phyloP scores from a whole-genome alignment of 257 asterid genomes.

The Fraxinus anomala region DNA sequence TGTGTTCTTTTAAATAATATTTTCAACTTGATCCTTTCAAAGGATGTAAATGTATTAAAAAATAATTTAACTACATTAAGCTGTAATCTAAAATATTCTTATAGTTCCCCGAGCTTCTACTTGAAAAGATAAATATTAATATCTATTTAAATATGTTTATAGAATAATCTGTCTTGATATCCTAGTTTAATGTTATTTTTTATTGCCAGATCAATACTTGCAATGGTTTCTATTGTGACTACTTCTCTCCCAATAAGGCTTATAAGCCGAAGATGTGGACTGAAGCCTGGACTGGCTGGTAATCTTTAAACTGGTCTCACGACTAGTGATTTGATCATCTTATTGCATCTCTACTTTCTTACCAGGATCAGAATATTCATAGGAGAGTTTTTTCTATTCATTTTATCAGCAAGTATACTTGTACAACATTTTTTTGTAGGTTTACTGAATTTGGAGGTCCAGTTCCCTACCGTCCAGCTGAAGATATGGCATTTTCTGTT shows the following conservation, averaged over 20 bases:
- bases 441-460: constrained; percentile 97
- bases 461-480: constrained; percentile 91
- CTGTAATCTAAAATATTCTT: background rate
- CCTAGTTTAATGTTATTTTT: constrained; percentile 8
- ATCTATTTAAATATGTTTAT: background rate
- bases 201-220: constrained; percentile 80
- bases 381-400: constrained; percentile 6
- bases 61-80: background rate
- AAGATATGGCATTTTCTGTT: constrained; percentile 93
- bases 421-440: constrained; percentile 41
- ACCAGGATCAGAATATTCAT: background rate
- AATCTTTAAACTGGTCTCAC: constrained; percentile 10
- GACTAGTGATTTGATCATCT: background rate
- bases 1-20: background rate
- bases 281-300: constrained; percentile 99
- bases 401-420: background rate
- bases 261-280: constrained; percentile 98
- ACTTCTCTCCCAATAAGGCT: constrained; percentile 88
- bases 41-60: background rate
- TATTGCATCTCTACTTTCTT: constrained; percentile 2
- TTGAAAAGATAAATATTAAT: background rate
- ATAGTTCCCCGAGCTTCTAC: background rate
- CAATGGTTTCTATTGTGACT: constrained; percentile 94
- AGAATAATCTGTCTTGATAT: constrained; percentile 16
- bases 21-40: background rate